Percentiles rank a stretch among this genome's conserved stretches.
Evolutionary conservation across 177 flowering plant genomes (phyloP).

Genomic region (Vitis hybrid): DNA sequence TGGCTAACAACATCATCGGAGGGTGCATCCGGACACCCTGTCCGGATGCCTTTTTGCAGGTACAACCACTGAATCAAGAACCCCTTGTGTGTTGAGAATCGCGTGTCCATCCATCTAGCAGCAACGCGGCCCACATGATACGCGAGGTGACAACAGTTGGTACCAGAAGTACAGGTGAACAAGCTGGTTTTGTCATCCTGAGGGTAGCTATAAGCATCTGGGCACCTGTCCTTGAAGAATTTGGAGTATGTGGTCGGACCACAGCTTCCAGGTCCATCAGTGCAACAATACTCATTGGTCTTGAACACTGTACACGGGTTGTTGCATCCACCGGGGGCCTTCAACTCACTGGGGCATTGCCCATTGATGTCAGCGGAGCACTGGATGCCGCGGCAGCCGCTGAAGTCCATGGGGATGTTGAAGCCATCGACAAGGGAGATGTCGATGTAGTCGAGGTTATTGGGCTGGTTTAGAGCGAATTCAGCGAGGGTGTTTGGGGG

Average conservation of each 20-base stretch:
- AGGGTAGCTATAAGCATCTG: slow-evolving; percentile 32
- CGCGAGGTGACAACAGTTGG: slow-evolving; percentile 7
- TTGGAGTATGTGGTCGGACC: slow-evolving; percentile 17
- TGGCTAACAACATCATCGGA: too few relatives aligned
- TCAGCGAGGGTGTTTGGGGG: slow-evolving; percentile 43
- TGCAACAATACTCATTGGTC: slow-evolving; percentile 28
- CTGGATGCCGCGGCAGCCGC: slow-evolving; percentile 12
- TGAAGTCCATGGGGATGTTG: slow-evolving; percentile 32
- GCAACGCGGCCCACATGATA: too few relatives aligned
- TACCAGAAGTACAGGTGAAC: slow-evolving; percentile 30
- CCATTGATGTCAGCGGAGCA: slow-evolving; percentile 28
- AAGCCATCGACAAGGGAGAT: slow-evolving; percentile 35
- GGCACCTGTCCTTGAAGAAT: slow-evolving; percentile 31
- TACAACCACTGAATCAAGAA: too few relatives aligned
- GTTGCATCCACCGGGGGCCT: slow-evolving; percentile 24
- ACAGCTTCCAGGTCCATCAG: slow-evolving; percentile 5
- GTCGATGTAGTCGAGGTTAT: slow-evolving; percentile 25
- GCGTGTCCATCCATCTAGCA: too few relatives aligned
- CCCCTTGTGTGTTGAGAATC: too few relatives aligned
- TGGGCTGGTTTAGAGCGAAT: slow-evolving; percentile 27
- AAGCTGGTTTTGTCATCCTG: slow-evolving; percentile 30
- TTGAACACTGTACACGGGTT: slow-evolving; percentile 33
- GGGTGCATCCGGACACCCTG: too few relatives aligned
- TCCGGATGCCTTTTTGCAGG: too few relatives aligned
- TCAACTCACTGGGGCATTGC: slow-evolving; percentile 23